Conservation (phyloP, 1,284 basidiomycete species). For the Agaricales sp. region DNA sequence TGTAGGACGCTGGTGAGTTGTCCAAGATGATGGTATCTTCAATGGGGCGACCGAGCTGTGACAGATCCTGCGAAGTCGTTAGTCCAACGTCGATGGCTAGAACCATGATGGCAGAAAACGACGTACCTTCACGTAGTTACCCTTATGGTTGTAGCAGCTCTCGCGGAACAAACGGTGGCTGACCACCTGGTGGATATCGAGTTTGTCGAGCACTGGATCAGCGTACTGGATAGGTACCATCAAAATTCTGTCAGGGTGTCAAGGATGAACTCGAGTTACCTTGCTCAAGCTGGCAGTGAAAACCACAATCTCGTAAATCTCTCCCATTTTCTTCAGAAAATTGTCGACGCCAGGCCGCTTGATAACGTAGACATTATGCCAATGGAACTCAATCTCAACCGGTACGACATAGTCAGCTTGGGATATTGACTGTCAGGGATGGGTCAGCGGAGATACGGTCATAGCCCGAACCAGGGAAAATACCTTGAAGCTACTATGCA, state of each 20-base stretch:
- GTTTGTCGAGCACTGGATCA: slow-evolving; percentile 95
- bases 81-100: no score
- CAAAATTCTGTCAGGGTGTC: slow-evolving; percentile 9
- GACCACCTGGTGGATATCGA: slow-evolving; percentile 88
- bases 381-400: slow-evolving; percentile 96
- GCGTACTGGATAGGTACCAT: slow-evolving; percentile 67
- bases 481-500: slow-evolving; percentile 49
- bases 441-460: neutral
- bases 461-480: neutral
- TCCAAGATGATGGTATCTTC: slow-evolving; percentile 95
- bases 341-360: slow-evolving; percentile 97
- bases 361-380: slow-evolving; percentile 98
- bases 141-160: slow-evolving; percentile 98
- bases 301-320: slow-evolving; percentile 96
- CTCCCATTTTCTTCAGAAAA: slow-evolving; percentile 95
- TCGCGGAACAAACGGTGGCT: slow-evolving; percentile 96
- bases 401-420: slow-evolving; percentile 98
- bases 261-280: slow-evolving; percentile 28
- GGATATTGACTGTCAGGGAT: slow-evolving; percentile 66
- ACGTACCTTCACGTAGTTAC: slow-evolving; percentile 96
- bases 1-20: slow-evolving; percentile 98
- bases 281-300: slow-evolving; percentile 98
- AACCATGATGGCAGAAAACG: no score
- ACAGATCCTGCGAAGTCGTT: slow-evolving; percentile 97
- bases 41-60: slow-evolving; percentile 90